Conservation (phyloP, 805 yeast genomes). For the Suhomyces tanzawaensis region DNA sequence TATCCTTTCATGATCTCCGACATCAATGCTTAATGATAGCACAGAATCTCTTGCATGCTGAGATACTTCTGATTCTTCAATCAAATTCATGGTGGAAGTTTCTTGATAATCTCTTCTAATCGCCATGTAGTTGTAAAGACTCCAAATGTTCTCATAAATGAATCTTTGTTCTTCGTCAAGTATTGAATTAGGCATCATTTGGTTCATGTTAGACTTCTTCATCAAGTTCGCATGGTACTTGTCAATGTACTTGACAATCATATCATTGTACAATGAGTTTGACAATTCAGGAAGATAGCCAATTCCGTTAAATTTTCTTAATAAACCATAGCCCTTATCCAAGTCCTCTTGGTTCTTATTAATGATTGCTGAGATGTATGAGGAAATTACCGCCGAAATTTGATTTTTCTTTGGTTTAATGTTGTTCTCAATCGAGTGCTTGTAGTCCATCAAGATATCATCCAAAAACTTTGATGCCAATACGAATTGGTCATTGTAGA, state of each 20-base stretch:
- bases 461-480: constrained; percentile 59
- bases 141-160: constrained; percentile 24
- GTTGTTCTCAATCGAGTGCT: constrained; percentile 19
- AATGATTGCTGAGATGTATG: constrained; percentile 25
- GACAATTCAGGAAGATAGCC: constrained; percentile 37
- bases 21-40: constrained; percentile 30
- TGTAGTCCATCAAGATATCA: constrained; percentile 46
- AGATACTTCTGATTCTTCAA: not conserved
- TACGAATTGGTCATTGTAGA: constrained; percentile 47
- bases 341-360: constrained; percentile 12
- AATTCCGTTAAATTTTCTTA: constrained; percentile 27
- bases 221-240: constrained; percentile 13
- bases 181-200: not conserved
- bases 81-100: constrained; percentile 5
- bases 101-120: constrained; percentile 36
- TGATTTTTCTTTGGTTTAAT: constrained; percentile 19
- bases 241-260: constrained; percentile 26
- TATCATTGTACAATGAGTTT: constrained; percentile 26
- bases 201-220: not conserved
- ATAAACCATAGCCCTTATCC: constrained; percentile 22
- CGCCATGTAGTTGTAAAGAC: constrained; percentile 31
- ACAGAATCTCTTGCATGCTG: constrained; percentile 27
- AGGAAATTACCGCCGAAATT: constrained; percentile 42
- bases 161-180: constrained; percentile 1
- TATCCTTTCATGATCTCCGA: constrained; percentile 32